These are phyloP conservation scores for Deinandra increscens DNA, from an alignment of 129 eudicot species.

Conservation along the genomic window DNA sequence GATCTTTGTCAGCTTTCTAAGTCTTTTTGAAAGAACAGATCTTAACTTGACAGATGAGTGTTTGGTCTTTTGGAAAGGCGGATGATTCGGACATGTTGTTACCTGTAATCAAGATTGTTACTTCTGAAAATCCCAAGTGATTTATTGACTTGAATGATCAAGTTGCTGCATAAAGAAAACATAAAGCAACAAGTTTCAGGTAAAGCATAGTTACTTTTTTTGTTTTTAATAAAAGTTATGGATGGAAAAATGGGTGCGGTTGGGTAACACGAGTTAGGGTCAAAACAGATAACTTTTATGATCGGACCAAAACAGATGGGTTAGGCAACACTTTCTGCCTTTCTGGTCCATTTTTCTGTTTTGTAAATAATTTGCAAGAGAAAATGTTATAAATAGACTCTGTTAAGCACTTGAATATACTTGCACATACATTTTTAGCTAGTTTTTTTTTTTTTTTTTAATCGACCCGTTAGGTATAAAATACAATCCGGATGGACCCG, in stretches of 20 bases:
- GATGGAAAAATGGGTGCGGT: not conserved
- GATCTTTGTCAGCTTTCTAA: slow-evolving; percentile 1
- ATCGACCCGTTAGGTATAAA: not conserved
- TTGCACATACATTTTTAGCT: not conserved
- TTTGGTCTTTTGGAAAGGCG: not conserved
- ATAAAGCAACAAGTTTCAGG: slow-evolving; percentile 20
- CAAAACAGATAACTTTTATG: no score
- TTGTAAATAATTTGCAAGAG: not conserved
- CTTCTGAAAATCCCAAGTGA: not conserved
- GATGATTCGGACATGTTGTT: not conserved
- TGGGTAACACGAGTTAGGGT: not conserved
- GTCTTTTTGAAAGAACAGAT: not conserved
- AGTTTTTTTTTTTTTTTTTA: not conserved
- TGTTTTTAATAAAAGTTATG: not conserved
- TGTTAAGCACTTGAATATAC: not conserved
- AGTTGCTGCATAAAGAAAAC: not conserved
- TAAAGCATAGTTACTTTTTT: slow-evolving; percentile 3
- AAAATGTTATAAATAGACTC: not conserved
- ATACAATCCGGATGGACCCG: not conserved
- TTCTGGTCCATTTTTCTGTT: not conserved
- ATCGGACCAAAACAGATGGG: no score
- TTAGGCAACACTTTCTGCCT: no score
- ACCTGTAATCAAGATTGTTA: not conserved
- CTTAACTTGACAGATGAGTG: no score
- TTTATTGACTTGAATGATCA: not conserved